Base-by-base conservation (phyloP, 208 protist genomes). In the Lotmaria passim region DNA sequence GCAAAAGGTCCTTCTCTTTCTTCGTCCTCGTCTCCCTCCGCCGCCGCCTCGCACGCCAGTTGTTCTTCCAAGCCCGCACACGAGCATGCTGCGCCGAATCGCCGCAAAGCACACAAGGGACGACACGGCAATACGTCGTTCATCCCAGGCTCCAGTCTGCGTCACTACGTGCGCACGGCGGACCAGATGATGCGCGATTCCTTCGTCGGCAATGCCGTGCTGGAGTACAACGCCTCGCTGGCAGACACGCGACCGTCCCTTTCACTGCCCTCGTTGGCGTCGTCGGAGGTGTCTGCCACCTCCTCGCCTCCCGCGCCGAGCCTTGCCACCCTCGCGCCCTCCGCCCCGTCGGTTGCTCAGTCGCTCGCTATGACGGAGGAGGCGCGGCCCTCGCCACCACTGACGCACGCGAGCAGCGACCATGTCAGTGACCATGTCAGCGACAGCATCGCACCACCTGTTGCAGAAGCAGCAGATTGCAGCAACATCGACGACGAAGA, bases 101-200 rank as follows among this genome's bases (percentile, higher is more conserved):
- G n/a, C n/a, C n/a, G n/a, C n/a, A n/a, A n/a, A n/a, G n/a, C n/a
- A n/a, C n/a, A n/a, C n/a, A n/a, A n/a, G n/a, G n/a, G n/a, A 5
- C 34, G 30, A 11, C n/a, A 57, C 33, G 14, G 7, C 31, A 15
- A 36, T 43, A 21, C 26, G n/a, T 38, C 41, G 3, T 55, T 47
- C 17, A 50, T 75, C 26, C 76, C 70, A 2, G 76, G 76, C 5
- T 71, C 76, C n/a, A 41, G 56, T 23, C 44, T 82, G 44, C 69
- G 76, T 28, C 65, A 48, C 51, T 78, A 78, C 70, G 69, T 82
- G 38, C 69, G 76, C 47, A 57, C 38, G 2, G 76, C 60, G 24
- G 76, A 78, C 68, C 48, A 64, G 75, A 50, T 73, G 21, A 57
- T 81, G 62, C 64, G 67, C 15, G 62, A 72, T 30, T 81, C 69